Percentiles rank a stretch among this genome's conserved stretches.
phyloP scores from a whole-genome alignment of 129 eudicot species.

The Artemisia annua region DNA sequence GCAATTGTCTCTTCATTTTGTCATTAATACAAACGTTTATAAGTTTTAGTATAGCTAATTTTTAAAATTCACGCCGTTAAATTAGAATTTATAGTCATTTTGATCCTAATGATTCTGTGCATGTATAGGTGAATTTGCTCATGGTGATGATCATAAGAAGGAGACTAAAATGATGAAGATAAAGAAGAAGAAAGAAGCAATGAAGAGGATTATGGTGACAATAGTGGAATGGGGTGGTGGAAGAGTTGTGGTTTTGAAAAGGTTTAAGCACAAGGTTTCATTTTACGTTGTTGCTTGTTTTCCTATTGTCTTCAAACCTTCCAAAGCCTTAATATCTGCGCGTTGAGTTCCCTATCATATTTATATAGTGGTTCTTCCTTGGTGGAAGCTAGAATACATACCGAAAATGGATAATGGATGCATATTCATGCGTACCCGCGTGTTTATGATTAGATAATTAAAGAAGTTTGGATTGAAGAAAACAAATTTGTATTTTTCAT shows the following conservation, averaged over 20 bases:
- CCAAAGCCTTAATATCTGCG: conserved; percentile 49
- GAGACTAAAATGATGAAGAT: conserved; percentile 26
- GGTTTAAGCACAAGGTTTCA: conserved; percentile 63
- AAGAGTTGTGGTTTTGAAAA: conserved; percentile 54
- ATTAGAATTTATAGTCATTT: not conserved
- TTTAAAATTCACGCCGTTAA: not conserved
- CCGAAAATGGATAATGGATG: not conserved
- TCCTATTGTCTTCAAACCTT: conserved; percentile 51
- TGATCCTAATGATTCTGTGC: not conserved
- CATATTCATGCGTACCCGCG: not conserved
- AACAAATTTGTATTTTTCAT: not conserved
- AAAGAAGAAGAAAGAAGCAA: conserved; percentile 35
- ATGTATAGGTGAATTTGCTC: not conserved
- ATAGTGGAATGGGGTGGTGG: conserved; percentile 66
- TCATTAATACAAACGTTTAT: not conserved
- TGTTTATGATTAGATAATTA: conserved; percentile 16
- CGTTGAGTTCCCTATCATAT: not conserved
- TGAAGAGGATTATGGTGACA: conserved; percentile 55
- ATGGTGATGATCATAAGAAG: conserved; percentile 22
- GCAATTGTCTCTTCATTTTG: not conserved
- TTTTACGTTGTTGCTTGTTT: conserved; percentile 64
- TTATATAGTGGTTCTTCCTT: not conserved
- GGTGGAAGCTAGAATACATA: not conserved
- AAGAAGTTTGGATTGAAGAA: conserved; percentile 1
- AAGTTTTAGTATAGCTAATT: not conserved